A percentile compares a stretch with the other conserved stretches of the same genome.
phyloP scores from a whole-genome alignment of 257 asterid species.

The Verbena officinalis region DNA sequence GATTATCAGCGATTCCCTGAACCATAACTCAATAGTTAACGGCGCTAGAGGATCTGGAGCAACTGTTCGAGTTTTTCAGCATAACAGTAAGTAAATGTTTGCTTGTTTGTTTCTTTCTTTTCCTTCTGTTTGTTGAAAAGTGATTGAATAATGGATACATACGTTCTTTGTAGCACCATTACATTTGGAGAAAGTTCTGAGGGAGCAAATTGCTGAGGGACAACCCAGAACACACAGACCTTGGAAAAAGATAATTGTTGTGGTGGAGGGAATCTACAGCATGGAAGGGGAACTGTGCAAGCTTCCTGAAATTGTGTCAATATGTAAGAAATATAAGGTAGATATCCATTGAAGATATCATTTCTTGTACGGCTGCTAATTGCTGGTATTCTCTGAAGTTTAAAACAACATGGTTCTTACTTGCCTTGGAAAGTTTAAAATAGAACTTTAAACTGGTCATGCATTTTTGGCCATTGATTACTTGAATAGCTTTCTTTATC shows the following conservation, averaged over 20 bases:
- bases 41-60: constrained; percentile 99
- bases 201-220: constrained; percentile 93
- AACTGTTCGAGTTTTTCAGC: constrained; percentile 93
- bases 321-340: constrained; percentile 99
- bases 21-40: constrained; percentile 95
- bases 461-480: constrained; percentile 1
- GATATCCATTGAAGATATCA: constrained; percentile 18
- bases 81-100: constrained; percentile 65
- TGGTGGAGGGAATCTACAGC: constrained; percentile 99
- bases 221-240: constrained; percentile 98
- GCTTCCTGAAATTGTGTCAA: constrained; percentile 92
- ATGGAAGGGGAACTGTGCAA: constrained; percentile 99
- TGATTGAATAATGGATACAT: constrained; percentile 16
- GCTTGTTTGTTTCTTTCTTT: not conserved
- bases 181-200: constrained; percentile 88
- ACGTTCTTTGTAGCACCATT: constrained; percentile 70
- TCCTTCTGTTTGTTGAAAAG: constrained; percentile 16
- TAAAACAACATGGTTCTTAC: not conserved
- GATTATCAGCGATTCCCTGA: constrained; percentile 93
- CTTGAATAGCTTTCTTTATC: not conserved
- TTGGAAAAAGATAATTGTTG: constrained; percentile 92
- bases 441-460: not conserved
- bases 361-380: constrained; percentile 25
- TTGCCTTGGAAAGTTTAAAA: constrained; percentile 5
- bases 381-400: constrained; percentile 11